phyloP scores from a whole-genome alignment of 2,329 filamentous ascomycete species.

The Aspergillus tanneri region DNA sequence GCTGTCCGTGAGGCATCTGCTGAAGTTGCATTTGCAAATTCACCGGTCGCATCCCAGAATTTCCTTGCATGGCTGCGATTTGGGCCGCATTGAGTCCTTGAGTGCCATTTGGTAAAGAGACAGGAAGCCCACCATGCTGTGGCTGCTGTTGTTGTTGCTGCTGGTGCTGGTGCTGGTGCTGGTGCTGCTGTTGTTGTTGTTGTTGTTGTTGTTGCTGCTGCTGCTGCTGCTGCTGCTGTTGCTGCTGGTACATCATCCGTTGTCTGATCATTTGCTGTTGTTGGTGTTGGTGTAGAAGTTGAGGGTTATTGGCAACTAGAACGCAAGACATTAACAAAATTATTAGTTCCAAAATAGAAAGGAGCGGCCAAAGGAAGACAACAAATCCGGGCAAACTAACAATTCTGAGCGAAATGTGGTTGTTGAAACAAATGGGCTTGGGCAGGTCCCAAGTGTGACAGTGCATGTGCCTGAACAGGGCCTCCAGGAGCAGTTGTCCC shows the following conservation, averaged over 20 bases:
- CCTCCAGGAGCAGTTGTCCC: conserved; percentile 52
- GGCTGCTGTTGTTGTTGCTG: conserved; percentile 37
- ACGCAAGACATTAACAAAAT: not conserved
- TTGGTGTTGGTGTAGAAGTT: conserved; percentile 46
- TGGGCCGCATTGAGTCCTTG: conserved; percentile 44
- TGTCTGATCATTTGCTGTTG: conserved; percentile 36
- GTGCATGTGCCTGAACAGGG: conserved; percentile 56
- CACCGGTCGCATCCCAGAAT: conserved; percentile 41
- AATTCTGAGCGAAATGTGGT: conserved; percentile 44
- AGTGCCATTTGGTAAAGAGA: conserved; percentile 43
- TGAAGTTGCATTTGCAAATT: conserved; percentile 43
- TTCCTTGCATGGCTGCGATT: conserved; percentile 45
- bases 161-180: conserved; percentile 35
- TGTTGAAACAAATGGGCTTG: conserved; percentile 57
- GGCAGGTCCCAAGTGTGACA: conserved; percentile 58
- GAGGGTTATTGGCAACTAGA: conserved; percentile 43
- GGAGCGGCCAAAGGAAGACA: not conserved
- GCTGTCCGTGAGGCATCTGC: conserved; percentile 42
- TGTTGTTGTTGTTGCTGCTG: conserved; percentile 42
- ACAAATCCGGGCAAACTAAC: conserved; percentile 32
- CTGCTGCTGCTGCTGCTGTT: conserved; percentile 34
- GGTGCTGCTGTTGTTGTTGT: conserved; percentile 32
- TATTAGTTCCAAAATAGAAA: not conserved
- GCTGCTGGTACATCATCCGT: conserved; percentile 31
- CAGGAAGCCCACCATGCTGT: conserved; percentile 37